Percentiles rank a stretch among this genome's conserved stretches.
These are phyloP conservation scores for Mucor velutinosus DNA, from an alignment of 371 early-diverging fungal species.

Conservation along the genomic window DNA sequence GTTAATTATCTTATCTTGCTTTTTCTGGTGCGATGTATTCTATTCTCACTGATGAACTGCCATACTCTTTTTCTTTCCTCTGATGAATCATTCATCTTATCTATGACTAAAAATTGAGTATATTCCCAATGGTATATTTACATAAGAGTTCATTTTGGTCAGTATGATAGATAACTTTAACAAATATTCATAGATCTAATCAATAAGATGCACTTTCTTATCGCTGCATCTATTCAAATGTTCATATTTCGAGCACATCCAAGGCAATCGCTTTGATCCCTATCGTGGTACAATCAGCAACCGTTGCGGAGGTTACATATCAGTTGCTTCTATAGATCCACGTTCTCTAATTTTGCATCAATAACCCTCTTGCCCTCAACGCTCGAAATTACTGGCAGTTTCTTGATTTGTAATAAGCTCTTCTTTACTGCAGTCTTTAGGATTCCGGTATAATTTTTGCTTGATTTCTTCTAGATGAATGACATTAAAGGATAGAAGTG, in stretches of 20 bases:
- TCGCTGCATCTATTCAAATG: background rate
- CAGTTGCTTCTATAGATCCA: background rate
- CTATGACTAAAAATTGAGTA: background rate
- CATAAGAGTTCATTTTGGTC: background rate
- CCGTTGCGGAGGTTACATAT: background rate
- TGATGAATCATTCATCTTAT: background rate
- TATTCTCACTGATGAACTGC: background rate
- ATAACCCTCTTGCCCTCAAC: background rate
- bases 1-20: background rate
- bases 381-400: background rate
- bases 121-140: background rate
- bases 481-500: background rate
- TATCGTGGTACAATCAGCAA: background rate
- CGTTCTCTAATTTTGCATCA: background rate
- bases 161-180: background rate
- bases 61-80: background rate
- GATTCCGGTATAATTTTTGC: background rate
- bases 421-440: background rate
- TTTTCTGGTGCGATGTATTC: background rate
- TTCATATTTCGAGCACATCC: background rate
- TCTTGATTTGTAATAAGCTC: background rate
- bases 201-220: background rate
- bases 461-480: background rate
- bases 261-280: background rate
- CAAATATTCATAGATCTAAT: background rate